Evolutionary conservation across 352 stramenopile species (phyloP), one percentile per base, ranked within the genome.

Genomic region (Phytophthora citrophthora): DNA sequence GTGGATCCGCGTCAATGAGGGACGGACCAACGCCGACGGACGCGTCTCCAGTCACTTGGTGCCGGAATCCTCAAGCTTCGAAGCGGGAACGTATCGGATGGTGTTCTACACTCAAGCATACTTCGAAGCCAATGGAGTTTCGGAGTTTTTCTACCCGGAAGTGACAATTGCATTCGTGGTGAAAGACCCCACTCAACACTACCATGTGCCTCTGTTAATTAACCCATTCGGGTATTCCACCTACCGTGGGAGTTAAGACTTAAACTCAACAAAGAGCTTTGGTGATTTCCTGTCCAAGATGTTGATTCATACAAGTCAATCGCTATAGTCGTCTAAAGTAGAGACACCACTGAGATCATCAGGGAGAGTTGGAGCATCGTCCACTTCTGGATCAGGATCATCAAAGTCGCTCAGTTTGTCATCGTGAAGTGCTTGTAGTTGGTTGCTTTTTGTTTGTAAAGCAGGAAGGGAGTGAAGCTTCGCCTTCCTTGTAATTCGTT

Each of bases 141-240:
- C 49, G 46, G 82, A 93, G 52, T 95, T 79, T 61, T 96, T 97
- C 66, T 97, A 96, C 73, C 89, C 89, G 18, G 70, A 92, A 61
- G 89, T 96, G 46, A 74, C 74, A 23, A 89, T 97, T 64, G 68
- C 74, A 18, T 97, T 97, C 56, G 27, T 86, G 15, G 78, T 97
- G 38, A 83, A 85, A 38, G 72, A 94, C 56, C 72, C 75, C 9
- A 72, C 66, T 3, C 74, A 93, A 64, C 90, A 97, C 62, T 97
- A 91, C 66, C 90, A 97, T 65, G 86, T 97, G 50, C 90, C 90
- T 48, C 74, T 97, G 52, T 83, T 97, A 18, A 80, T 97, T 63
- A 96, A 90, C 55, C 90, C 90, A 10, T 97, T 95, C 49, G 89
- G 89, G 1, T 96, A 92, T 71, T 95, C 83, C 31, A 97, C 90